Evolutionary conservation across 352 stramenopile genomes (phyloP).

Genomic region (Globisporangium echinulatum): DNA sequence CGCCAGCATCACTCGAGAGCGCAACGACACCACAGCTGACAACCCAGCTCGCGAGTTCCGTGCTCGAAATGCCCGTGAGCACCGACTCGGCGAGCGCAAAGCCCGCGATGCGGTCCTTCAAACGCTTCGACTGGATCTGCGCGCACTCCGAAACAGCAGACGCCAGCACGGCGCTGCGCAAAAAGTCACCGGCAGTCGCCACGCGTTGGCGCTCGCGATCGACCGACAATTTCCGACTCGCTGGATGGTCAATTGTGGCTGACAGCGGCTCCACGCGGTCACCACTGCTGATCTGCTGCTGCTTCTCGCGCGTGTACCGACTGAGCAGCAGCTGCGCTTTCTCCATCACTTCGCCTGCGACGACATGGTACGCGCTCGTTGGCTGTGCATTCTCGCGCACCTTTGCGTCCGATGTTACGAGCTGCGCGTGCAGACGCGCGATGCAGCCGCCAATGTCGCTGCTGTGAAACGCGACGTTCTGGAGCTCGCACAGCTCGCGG

Average conservation of each 20-base stretch:
- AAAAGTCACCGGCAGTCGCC: conserved; percentile 21
- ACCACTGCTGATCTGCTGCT: too few species aligned
- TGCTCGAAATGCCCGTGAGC: conserved; percentile 14
- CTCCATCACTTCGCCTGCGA: conserved; percentile 19
- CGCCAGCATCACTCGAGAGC: conserved; percentile 16
- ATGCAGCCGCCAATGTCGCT: conserved; percentile 30
- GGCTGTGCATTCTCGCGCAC: not conserved
- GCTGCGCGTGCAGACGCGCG: conserved; percentile 24
- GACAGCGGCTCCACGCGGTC: too few species aligned
- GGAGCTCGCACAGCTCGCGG: conserved; percentile 42
- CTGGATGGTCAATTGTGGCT: too few species aligned
- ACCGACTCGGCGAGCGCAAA: conserved; percentile 22
- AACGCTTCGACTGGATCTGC: conserved; percentile 22
- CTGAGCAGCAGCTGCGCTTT: conserved; percentile 27
- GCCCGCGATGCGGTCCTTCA: conserved; percentile 29
- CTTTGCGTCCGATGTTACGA: conserved; percentile 17
- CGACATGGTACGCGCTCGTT: conserved; percentile 21
- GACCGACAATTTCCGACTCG: not conserved
- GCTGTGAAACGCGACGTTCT: conserved; percentile 29
- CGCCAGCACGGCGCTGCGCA: conserved; percentile 20
- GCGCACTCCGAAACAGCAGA: conserved; percentile 21
- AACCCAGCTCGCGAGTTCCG: conserved; percentile 25
- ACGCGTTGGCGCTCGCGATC: conserved; percentile 1
- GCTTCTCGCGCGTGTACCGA: conserved; percentile 15
- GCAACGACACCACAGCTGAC: conserved; percentile 26